Evolutionary conservation across 768 basidiomycete species (phyloP), one percentile per base, ranked within the genome.

Genomic region (Holtermannia corniformis): DNA sequence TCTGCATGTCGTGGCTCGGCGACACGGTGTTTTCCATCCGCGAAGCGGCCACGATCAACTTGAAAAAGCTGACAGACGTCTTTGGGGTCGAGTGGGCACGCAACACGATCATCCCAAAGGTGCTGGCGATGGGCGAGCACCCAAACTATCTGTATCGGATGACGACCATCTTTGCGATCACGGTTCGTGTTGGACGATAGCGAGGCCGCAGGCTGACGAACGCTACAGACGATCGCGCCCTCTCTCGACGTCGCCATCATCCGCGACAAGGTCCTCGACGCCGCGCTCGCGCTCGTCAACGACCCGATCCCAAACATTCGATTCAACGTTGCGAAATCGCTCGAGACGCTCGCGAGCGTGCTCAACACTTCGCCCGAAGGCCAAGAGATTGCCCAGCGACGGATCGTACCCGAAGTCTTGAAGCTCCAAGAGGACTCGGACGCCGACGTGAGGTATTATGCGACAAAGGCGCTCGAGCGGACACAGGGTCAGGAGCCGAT

Each of bases 1-100:
- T 99, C 24, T 99, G 95, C 78, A 95, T 99, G 92, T 88, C 87
- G 5, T 99, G 95, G 95, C 74, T 99, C 58, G 92, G 92, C 5
- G 95, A 99, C 73, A 95, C 87, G 27, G 95, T 99, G 16, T 99
- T 85, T 76, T 92, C 89, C 70, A 99, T 99, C 70, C 83, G 95
- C 43, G 95, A 99, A 72, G 86, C 93, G n/a, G 95, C 95, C 0
- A 97, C 90, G 0, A 81, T 87, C 71, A 99, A 99, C 73, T 76
- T 99, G 61, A 90, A 89, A 77, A 95, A 92, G 69, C 76, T 99
- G 65, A 93, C 93, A 14, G 93, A 97, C 63, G 93, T 97, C 13
- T 99, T 99, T 62, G 95, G 95, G 43, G 90, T 95, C 22, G 92
- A 96, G 5, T 99, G 95, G 95, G 89, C 95, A 25, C 84, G 83